A percentile compares a stretch with the other conserved stretches of the same genome.
phyloP scores from a whole-genome alignment of 148 eudicot species.

The Arbutus unedo region DNA sequence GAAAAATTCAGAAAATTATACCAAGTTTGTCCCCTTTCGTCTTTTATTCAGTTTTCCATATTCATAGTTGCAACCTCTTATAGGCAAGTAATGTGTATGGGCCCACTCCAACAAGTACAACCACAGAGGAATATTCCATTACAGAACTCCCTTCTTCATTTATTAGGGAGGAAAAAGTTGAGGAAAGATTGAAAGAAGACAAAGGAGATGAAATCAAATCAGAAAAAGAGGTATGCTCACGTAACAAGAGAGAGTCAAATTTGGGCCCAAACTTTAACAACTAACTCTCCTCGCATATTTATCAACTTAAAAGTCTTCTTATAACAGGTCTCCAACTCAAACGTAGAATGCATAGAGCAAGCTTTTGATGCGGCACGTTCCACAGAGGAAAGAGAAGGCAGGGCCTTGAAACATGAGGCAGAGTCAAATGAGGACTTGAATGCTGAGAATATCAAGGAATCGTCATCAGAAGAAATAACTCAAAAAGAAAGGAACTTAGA shows the following conservation, averaged over 20 bases:
- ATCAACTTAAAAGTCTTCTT: background rate
- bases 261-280: background rate
- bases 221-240: conserved; percentile 9
- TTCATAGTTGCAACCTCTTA: background rate
- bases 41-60: background rate
- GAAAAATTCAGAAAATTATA: background rate
- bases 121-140: background rate
- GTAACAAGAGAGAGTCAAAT: background rate
- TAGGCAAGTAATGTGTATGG: conserved; percentile 14
- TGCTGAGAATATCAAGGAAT: background rate
- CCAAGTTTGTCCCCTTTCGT: background rate
- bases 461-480: background rate
- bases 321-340: conserved; percentile 9
- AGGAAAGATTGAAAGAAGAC: conserved; percentile 8
- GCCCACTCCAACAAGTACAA: background rate
- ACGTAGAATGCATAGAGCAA: background rate
- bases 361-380: background rate
- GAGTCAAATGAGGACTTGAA: background rate
- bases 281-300: background rate
- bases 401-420: conserved; percentile 7
- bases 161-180: conserved; percentile 10
- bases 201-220: background rate
- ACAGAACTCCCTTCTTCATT: background rate
- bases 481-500: background rate
- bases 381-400: background rate